phyloP scores from a whole-genome alignment of 2,329 filamentous ascomycete genomes.

The Exserohilum rostratum region DNA sequence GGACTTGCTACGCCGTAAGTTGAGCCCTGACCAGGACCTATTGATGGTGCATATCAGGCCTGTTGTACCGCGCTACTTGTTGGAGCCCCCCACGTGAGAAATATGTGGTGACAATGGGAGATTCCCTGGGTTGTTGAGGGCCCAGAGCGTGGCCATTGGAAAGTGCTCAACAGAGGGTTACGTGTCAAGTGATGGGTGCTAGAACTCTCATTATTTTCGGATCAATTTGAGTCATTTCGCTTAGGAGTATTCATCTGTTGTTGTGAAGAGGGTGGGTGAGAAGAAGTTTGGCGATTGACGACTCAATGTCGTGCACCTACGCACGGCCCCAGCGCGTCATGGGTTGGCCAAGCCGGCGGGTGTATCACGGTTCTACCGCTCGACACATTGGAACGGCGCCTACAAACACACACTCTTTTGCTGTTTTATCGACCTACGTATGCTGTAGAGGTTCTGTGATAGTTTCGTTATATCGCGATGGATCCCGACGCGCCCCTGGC shows the following conservation, averaged over 20 bases:
- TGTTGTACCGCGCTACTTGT: not conserved
- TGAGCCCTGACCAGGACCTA: not conserved
- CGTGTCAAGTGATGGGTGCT: not conserved
- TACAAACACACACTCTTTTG: not conserved
- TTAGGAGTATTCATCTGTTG: not conserved
- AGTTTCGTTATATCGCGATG: slow-evolving; percentile 23
- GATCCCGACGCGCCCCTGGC: slow-evolving; percentile 38
- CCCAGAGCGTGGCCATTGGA: not conserved
- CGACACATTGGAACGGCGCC: not conserved
- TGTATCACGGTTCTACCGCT: not conserved
- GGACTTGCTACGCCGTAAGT: not conserved
- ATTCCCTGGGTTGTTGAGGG: not conserved
- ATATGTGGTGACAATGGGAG: not conserved
- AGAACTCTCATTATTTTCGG: not conserved
- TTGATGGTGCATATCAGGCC: not conserved
- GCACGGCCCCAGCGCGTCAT: slow-evolving; percentile 10
- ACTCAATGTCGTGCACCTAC: slow-evolving; percentile 7
- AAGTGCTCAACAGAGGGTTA: not conserved
- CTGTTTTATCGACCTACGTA: not conserved
- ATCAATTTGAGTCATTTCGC: not conserved
- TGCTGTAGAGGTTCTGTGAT: not conserved
- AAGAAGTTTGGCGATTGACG: not conserved
- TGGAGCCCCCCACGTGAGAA: not conserved
- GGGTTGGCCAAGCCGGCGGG: not conserved
- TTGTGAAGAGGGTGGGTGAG: not conserved